These are phyloP conservation scores for Entomortierella chlamydospora DNA, from an alignment of 192 early-diverging fungal genomes.

Conservation along the genomic window DNA sequence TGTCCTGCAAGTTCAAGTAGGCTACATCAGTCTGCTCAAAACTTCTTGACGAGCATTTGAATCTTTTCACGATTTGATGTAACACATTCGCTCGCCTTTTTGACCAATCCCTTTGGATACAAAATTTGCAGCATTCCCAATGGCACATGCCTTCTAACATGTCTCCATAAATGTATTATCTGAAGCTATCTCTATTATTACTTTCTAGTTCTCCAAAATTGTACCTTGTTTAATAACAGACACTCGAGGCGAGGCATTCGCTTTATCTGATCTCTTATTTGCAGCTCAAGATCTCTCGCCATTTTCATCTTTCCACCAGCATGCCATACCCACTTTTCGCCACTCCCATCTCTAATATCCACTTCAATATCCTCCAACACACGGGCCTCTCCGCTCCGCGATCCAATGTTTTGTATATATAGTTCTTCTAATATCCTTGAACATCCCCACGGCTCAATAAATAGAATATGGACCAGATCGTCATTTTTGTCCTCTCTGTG, in stretches of 20 bases:
- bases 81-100: no score
- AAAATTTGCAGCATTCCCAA: no score
- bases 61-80: no score
- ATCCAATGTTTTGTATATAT: not conserved
- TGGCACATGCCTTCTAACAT: no score
- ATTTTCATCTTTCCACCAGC: not conserved
- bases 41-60: no score
- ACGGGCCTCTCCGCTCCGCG: not conserved
- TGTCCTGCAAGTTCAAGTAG: no score
- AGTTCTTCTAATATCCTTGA: not conserved
- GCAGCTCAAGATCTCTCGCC: not conserved
- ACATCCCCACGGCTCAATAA: not conserved
- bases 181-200: no score
- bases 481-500: not conserved
- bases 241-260: not conserved
- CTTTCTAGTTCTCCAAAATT: no score
- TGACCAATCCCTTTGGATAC: no score
- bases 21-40: no score
- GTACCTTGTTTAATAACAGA: not conserved
- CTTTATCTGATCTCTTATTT: not conserved
- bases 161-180: no score
- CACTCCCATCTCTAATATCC: not conserved
- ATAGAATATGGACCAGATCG: not conserved
- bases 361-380: not conserved
- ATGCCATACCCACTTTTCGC: not conserved